Conservation (phyloP, 176 grass and related monocot species). For the Chloris gayana region DNA sequence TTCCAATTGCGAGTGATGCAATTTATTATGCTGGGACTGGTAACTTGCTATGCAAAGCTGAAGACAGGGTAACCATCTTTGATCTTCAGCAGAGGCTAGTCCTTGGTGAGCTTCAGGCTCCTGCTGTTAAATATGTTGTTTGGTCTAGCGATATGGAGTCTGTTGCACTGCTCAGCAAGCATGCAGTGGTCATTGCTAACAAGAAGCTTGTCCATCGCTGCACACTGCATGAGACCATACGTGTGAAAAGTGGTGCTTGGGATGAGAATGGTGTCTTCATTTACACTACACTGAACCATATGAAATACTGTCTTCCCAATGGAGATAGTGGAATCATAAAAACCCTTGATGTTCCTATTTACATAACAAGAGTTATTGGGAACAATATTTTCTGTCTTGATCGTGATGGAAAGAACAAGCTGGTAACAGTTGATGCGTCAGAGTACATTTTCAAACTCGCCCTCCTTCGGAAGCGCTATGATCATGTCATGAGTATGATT, state of each 20-base stretch:
- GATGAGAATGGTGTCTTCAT: conserved; percentile 94
- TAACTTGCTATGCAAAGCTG: conserved; percentile 87
- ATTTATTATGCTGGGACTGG: conserved; percentile 98
- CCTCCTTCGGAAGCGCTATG: conserved; percentile 75
- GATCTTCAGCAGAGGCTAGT: conserved; percentile 94
- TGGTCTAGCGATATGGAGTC: conserved; percentile 98
- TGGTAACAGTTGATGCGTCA: conserved; percentile 85
- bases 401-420: conserved; percentile 90
- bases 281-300: conserved; percentile 96
- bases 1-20: conserved; percentile 87
- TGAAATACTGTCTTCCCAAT: conserved; percentile 98
- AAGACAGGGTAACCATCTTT: conserved; percentile 89
- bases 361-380: conserved; percentile 86
- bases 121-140: conserved; percentile 83
- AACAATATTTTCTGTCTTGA: conserved; percentile 85
- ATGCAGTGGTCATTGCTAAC: conserved; percentile 87
- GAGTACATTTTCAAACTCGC: conserved; percentile 99
- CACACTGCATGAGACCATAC: conserved; percentile 98
- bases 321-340: conserved; percentile 95
- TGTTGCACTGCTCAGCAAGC: conserved; percentile 91
- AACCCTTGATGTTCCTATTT: conserved; percentile 91
- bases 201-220: conserved; percentile 84
- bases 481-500: conserved; percentile 99
- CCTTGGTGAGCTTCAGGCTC: conserved; percentile 90
- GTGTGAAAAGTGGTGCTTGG: conserved; percentile 99